Evolutionary conservation across 129 eudicot genomes (phyloP).

Genomic region (Deinandra increscens): DNA sequence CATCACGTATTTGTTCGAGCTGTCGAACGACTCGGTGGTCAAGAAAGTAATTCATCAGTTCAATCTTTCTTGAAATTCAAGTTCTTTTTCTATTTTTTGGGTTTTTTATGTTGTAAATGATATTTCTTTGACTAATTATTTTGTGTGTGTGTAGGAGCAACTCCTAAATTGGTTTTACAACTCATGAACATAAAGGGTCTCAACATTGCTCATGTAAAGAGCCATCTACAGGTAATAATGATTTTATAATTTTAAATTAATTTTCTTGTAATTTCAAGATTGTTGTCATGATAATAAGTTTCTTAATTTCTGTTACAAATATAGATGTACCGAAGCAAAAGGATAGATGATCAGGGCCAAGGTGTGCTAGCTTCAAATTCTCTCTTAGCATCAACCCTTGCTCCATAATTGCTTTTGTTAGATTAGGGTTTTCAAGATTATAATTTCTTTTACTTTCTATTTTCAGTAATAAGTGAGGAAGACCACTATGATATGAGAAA

Average conservation of each 20-base stretch:
- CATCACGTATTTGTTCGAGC: constrained; percentile 57
- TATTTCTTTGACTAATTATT: constrained; percentile 9
- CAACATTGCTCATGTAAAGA: constrained; percentile 58
- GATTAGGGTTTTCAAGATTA: too few relatives aligned
- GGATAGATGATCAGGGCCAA: constrained; percentile 52
- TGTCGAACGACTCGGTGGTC: constrained; percentile 56
- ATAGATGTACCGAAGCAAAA: constrained; percentile 56
- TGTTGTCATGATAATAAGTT: not conserved
- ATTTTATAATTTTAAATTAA: not conserved
- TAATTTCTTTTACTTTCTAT: not conserved
- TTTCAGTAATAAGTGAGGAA: constrained; percentile 40
- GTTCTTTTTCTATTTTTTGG: not conserved
- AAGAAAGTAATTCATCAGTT: constrained; percentile 39
- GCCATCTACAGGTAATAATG: constrained; percentile 48
- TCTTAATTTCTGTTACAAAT: constrained; percentile 10
- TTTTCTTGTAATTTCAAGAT: constrained; percentile 14
- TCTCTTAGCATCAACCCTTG: too few relatives aligned
- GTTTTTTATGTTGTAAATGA: not conserved
- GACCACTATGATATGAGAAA: constrained; percentile 31
- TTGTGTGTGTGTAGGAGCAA: constrained; percentile 40
- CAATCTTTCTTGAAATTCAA: constrained; percentile 20
- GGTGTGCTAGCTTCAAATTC: too few relatives aligned
- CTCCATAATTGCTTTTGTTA: too few relatives aligned
- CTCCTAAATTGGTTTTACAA: constrained; percentile 55
- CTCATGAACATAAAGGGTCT: constrained; percentile 60